A percentile compares a stretch with the other conserved stretches of the same genome.
These are phyloP conservation scores for Zymoseptoria tritici DNA, from an alignment of 2,329 filamentous ascomycete genomes.

Conservation along the genomic window DNA sequence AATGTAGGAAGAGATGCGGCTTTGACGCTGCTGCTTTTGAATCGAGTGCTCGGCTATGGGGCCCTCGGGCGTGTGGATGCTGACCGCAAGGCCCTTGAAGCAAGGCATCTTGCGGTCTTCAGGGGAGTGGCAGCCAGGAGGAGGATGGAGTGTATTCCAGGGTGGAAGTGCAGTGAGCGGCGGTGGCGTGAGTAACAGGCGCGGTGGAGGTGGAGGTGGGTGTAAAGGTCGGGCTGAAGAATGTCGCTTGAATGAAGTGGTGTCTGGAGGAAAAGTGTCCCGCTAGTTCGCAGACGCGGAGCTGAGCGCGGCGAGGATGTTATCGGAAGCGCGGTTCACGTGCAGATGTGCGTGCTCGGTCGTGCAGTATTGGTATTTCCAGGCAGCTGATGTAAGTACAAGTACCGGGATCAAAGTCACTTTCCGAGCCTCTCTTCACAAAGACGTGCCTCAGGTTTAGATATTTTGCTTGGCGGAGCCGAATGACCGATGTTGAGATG, in stretches of 20 bases:
- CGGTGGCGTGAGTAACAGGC: not conserved
- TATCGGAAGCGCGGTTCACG: not conserved
- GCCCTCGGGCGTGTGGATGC: conserved; percentile 74
- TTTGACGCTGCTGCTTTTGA: conserved; percentile 84
- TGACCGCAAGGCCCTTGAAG: conserved; percentile 98
- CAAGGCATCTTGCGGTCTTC: conserved; percentile 62
- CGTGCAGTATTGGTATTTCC: not conserved
- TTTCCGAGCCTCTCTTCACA: too few relatives aligned
- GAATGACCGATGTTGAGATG: too few relatives aligned
- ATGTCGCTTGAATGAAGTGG: not conserved
- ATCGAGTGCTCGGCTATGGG: conserved; percentile 90
- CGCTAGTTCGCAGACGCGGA: not conserved
- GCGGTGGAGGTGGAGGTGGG: not conserved
- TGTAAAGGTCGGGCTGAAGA: not conserved
- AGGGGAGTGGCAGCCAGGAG: not conserved
- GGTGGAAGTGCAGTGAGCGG: not conserved
- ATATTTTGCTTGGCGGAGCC: too few relatives aligned
- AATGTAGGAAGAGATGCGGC: conserved; percentile 94
- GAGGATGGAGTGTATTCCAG: not conserved
- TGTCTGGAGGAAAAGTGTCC: not conserved
- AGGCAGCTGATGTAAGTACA: not conserved
- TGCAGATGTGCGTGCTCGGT: not conserved
- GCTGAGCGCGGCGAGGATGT: not conserved
- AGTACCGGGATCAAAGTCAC: too few relatives aligned
- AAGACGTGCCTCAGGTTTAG: too few relatives aligned